These are phyloP conservation scores for Cryptosporidium xiaoi DNA, from an alignment of 169 alveolate genomes.

Conservation along the genomic window DNA sequence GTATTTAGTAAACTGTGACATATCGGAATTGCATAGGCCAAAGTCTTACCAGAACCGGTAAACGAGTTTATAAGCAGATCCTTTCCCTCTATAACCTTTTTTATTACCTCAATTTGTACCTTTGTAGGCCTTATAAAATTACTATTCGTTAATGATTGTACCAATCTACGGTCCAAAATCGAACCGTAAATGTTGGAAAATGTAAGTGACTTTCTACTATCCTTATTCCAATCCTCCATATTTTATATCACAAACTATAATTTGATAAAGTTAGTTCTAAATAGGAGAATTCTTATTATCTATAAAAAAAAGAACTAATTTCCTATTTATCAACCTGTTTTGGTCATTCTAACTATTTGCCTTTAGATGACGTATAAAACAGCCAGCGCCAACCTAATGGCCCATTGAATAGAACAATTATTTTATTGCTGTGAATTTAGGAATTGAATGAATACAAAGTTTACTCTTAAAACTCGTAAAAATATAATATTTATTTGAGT, in stretches of 20 bases:
- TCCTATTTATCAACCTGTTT: too few species aligned
- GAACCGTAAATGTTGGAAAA: conserved; percentile 53
- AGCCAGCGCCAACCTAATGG: too few species aligned
- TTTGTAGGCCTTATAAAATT: conserved; percentile 33
- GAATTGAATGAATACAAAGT: too few species aligned
- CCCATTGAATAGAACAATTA: too few species aligned
- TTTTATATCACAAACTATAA: neutral
- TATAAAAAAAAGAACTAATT: too few species aligned
- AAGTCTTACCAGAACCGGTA: conserved; percentile 68
- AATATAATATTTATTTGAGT: too few species aligned
- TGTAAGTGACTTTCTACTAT: neutral
- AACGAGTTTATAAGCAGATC: conserved; percentile 49
- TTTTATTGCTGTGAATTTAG: too few species aligned
- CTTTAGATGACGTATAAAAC: too few species aligned
- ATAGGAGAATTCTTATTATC: too few species aligned
- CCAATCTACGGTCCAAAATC: conserved; percentile 49
- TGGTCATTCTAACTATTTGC: too few species aligned
- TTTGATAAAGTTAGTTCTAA: too few species aligned
- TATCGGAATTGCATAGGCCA: conserved; percentile 69
- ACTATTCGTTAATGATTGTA: conserved; percentile 41
- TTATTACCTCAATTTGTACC: conserved; percentile 43
- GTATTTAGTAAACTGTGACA: conserved; percentile 52
- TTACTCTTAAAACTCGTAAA: too few species aligned
- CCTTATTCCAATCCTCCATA: neutral
- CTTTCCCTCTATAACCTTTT: conserved; percentile 47